phyloP scores from a whole-genome alignment of 441 rosid species.

The Lepidium campestre region DNA sequence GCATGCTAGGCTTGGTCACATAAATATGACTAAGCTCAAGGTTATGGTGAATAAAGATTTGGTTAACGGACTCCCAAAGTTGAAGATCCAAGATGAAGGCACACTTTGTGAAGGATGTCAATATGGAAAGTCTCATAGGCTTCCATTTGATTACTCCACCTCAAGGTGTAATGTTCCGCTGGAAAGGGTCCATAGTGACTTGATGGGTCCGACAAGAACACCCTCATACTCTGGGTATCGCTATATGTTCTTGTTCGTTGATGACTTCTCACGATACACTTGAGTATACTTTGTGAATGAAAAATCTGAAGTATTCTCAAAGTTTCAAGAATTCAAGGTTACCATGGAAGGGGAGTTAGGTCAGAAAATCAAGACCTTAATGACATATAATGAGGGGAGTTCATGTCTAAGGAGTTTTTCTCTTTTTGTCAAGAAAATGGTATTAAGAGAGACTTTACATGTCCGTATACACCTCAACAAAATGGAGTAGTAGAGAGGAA shows the following conservation, averaged over 20 bases:
- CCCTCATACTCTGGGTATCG: neutral
- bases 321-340: constrained; percentile 7
- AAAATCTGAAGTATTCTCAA: neutral
- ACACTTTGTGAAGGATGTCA: neutral
- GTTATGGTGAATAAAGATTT: neutral
- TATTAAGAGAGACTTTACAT: neutral
- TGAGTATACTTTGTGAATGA: neutral
- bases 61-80: neutral
- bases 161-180: neutral
- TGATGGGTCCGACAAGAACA: neutral
- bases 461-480: neutral
- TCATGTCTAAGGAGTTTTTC: neutral
- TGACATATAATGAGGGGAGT: constrained; percentile 11
- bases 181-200: neutral
- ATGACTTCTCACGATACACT: neutral
- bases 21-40: neutral
- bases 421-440: neutral
- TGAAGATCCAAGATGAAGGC: neutral
- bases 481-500: constrained; percentile 9
- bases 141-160: neutral
- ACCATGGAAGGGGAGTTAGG: constrained; percentile 7
- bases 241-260: neutral
- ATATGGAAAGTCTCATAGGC: neutral
- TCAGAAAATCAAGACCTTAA: neutral
- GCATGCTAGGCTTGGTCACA: neutral